Conservation (phyloP, 2,329 filamentous ascomycete genomes). For the Talaromyces albobiverticillius region DNA sequence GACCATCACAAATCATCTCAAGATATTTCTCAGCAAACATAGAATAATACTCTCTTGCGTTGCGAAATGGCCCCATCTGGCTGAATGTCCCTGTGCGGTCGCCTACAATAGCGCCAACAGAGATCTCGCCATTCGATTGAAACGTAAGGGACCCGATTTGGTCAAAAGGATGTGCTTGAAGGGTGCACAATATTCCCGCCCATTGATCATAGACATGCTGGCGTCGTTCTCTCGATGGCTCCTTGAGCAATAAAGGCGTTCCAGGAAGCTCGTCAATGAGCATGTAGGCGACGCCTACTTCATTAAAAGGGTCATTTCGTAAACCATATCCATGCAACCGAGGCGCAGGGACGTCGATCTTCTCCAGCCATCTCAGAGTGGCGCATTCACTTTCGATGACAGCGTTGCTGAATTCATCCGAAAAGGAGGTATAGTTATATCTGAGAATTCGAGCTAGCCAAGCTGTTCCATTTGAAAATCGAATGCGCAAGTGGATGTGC, state of each 20-base stretch:
- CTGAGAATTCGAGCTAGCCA: conserved; percentile 11
- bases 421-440: conserved; percentile 9
- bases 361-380: conserved; percentile 18
- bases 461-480: conserved; percentile 6
- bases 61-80: conserved; percentile 7
- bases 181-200: conserved; percentile 13
- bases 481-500: conserved; percentile 11
- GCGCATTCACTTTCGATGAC: conserved; percentile 10
- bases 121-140: background rate
- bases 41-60: conserved; percentile 7
- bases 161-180: conserved; percentile 1
- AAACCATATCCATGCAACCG: conserved; percentile 23
- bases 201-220: conserved; percentile 20
- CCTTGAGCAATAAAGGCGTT: conserved; percentile 18
- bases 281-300: conserved; percentile 26
- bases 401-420: conserved; percentile 8
- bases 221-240: conserved; percentile 19
- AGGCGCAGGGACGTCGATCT: conserved; percentile 24
- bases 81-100: conserved; percentile 12
- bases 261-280: conserved; percentile 25
- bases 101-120: conserved; percentile 10
- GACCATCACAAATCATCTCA: conserved; percentile 8
- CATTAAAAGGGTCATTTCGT: conserved; percentile 19
- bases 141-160: conserved; percentile 3
- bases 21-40: conserved; percentile 5